phyloP scores from a whole-genome alignment of 768 basidiomycete genomes.

The Cyclocybe aegerita region DNA sequence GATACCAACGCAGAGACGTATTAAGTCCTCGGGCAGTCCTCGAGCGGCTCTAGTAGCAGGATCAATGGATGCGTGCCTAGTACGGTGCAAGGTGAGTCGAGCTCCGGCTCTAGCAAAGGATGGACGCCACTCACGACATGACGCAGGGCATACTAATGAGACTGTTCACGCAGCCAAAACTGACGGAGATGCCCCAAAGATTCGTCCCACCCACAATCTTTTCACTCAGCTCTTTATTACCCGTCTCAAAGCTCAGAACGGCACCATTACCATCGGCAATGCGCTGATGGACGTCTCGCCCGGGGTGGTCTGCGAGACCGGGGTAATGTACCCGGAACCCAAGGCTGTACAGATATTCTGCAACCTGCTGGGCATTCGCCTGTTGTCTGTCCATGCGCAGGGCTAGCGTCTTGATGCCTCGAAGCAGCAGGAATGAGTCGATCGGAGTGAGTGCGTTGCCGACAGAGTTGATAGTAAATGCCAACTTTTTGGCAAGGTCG shows the following conservation, averaged over 20 bases:
- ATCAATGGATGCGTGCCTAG: constrained; percentile 95
- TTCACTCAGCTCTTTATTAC: constrained; percentile 87
- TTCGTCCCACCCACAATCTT: constrained; percentile 89
- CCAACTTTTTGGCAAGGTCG: constrained; percentile 85
- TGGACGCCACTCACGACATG: constrained; percentile 83
- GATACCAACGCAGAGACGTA: constrained; percentile 96
- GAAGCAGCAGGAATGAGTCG: constrained; percentile 93
- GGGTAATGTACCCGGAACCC: constrained; percentile 95
- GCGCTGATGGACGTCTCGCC: constrained; percentile 83
- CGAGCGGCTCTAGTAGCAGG: constrained; percentile 93
- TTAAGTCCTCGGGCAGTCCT: constrained; percentile 97
- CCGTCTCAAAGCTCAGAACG: constrained; percentile 93
- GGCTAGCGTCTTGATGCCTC: constrained; percentile 95
- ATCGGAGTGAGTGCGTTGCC: constrained; percentile 95
- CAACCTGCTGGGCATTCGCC: constrained; percentile 76
- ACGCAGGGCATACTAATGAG: constrained; percentile 99
- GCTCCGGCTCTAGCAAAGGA: constrained; percentile 8
- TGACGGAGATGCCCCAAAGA: constrained; percentile 97
- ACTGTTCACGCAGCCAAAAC: constrained; percentile 97
- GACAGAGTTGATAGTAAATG: constrained; percentile 88
- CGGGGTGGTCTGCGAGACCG: constrained; percentile 79
- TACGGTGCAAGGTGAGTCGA: constrained; percentile 11
- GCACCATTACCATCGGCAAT: constrained; percentile 92
- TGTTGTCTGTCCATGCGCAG: constrained; percentile 96
- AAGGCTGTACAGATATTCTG: constrained; percentile 77